Conservation (phyloP, 352 stramenopile genomes). For the Peronospora farinosa region DNA sequence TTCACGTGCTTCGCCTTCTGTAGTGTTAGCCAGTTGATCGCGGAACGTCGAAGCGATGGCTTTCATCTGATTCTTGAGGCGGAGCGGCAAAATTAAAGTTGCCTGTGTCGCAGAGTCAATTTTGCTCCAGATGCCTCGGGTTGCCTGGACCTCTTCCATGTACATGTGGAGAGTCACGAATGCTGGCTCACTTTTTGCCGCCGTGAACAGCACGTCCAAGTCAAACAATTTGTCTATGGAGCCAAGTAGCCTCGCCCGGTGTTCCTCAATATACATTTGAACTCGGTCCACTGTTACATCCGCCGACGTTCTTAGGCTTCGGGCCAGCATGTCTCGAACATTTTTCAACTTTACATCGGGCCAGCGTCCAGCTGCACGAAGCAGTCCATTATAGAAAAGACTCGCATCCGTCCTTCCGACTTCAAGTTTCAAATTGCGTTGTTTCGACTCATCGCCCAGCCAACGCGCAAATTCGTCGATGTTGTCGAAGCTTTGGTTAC, state of each 20-base stretch:
- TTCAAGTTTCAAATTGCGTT: constrained; percentile 12
- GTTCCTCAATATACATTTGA: constrained; percentile 20
- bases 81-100: constrained; percentile 17
- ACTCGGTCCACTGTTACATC: constrained; percentile 23
- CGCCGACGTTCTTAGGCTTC: constrained; percentile 15
- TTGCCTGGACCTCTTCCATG: constrained; percentile 16
- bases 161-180: constrained; percentile 11
- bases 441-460: constrained; percentile 16
- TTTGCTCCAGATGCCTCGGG: constrained; percentile 16
- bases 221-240: constrained; percentile 26
- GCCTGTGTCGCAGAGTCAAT: constrained; percentile 12
- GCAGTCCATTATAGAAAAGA: constrained; percentile 3
- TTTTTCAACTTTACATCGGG: constrained; percentile 21
- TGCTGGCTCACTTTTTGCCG: constrained; percentile 1
- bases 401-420: background rate
- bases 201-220: constrained; percentile 28
- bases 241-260: constrained; percentile 10
- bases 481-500: constrained; percentile 11
- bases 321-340: constrained; percentile 19
- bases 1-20: background rate
- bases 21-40: background rate
- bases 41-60: constrained; percentile 16
- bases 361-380: constrained; percentile 19
- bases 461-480: constrained; percentile 20
- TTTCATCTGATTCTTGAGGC: constrained; percentile 31